Conservation (phyloP, 1,284 basidiomycete species). For the Boletus smithii region DNA sequence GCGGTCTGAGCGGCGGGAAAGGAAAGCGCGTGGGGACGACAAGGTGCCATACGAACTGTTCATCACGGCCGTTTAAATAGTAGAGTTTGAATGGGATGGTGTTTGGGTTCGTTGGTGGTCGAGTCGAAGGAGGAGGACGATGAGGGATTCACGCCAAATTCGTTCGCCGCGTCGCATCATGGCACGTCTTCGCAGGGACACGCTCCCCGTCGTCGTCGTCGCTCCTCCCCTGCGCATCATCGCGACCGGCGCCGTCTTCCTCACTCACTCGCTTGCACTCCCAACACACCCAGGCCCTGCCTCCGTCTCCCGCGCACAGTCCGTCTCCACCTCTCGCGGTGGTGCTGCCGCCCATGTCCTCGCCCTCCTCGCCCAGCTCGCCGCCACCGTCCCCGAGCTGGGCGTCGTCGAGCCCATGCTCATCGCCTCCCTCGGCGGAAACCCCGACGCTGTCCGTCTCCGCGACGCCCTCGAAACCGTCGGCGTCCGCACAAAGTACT, state of each 20-base stretch:
- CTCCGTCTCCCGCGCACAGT: constrained; percentile 62
- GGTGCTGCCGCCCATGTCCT: constrained; percentile 70
- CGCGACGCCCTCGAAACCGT: constrained; percentile 61
- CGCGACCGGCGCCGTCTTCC: constrained; percentile 73
- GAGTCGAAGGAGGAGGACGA: too few species aligned
- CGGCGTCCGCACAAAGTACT: constrained; percentile 66
- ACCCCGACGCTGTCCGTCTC: constrained; percentile 61
- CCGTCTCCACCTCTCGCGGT: constrained; percentile 61
- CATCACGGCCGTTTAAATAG: constrained; percentile 10
- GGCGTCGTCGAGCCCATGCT: constrained; percentile 60
- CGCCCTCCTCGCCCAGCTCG: constrained; percentile 68
- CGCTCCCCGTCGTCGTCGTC: constrained; percentile 26
- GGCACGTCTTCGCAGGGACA: constrained; percentile 39
- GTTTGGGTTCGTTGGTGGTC: too few species aligned
- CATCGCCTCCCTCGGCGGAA: constrained; percentile 71
- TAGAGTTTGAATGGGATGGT: too few species aligned
- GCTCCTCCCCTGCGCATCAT: constrained; percentile 50
- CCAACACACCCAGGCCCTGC: constrained; percentile 58
- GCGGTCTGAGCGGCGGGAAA: constrained; percentile 12
- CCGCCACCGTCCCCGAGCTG: constrained; percentile 13
- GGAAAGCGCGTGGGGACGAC: constrained; percentile 19
- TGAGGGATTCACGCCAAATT: too few species aligned
- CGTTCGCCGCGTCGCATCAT: constrained; percentile 11
- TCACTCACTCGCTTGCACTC: constrained; percentile 65
- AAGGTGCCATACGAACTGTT: constrained; percentile 23